Evolutionary conservation across 139 green algal species (phyloP).

Genomic region (Tetradesmus obliquus): DNA sequence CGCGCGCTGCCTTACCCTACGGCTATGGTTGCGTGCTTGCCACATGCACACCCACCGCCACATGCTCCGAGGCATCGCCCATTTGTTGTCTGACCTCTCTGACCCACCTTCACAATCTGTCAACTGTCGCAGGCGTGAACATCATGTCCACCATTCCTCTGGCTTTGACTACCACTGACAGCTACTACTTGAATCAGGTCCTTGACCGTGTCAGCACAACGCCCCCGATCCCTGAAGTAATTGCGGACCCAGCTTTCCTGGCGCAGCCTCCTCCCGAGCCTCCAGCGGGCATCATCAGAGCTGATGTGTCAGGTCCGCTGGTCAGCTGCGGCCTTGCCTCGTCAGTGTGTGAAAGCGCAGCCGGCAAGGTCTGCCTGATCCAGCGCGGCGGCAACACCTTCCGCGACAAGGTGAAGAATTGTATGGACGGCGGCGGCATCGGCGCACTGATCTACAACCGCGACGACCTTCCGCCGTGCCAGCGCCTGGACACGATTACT

Average conservation of each 20-base stretch:
- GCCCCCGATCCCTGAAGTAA: not conserved
- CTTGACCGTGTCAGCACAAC: not conserved
- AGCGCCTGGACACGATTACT: not conserved
- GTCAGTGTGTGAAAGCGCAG: not conserved
- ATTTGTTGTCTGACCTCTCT: too few species aligned
- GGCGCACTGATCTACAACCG: slow-evolving; percentile 5
- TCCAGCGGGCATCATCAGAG: not conserved
- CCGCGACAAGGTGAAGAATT: not conserved
- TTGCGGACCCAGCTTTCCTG: not conserved
- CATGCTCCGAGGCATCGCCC: too few species aligned
- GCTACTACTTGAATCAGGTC: not conserved
- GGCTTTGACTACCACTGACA: not conserved
- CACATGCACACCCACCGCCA: not conserved
- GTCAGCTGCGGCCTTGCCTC: not conserved
- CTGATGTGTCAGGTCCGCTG: not conserved
- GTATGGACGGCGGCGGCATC: not conserved
- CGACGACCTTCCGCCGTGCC: not conserved
- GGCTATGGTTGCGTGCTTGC: not conserved
- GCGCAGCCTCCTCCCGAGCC: not conserved
- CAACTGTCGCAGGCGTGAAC: not conserved
- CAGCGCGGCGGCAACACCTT: not conserved
- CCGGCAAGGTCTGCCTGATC: slow-evolving; percentile 25
- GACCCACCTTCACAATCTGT: too few species aligned
- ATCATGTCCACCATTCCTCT: not conserved
- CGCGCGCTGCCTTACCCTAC: not conserved